Base-by-base conservation (phyloP, 164 flowering plant genomes). In the Buxus sempervirens region DNA sequence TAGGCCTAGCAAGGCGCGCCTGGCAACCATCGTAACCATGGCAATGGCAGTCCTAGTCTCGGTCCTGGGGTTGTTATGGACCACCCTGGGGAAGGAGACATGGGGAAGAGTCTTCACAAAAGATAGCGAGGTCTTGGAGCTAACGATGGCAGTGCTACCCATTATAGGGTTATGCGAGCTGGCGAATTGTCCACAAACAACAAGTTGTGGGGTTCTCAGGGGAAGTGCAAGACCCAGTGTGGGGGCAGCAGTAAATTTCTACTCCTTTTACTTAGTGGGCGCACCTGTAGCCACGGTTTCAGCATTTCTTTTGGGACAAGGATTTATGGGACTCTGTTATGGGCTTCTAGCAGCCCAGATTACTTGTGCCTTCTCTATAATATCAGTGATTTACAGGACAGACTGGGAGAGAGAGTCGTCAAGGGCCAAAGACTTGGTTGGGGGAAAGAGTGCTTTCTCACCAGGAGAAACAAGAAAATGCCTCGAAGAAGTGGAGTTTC, bases 151-250 rank as follows among this genome's bases (percentile, higher is more conserved):
- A 0, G 90, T 88, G 0, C 58, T 94, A 38, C 98, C 98, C 5
- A 75, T 94, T 38, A 84, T 94, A 21, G 98, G 98, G 24, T 54
- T 86, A 8, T 94, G 98, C 42, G 98, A 94, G 84, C 77, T 94
- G 0, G 97, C 88, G 0, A 94, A 94, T 68, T 91, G 97, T 65
- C 97, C 98, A 3, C 96, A 94, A 51, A 94, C 98, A 9, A 89
- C 98, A 5, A 82, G 93, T 25, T 91, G 96, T 67, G 98, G 98
- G 54, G 86, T 88, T 8, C 87, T 94, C 0, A 72, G 97, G 18
- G 98, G 97, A 19, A 84, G 86, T 27, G 98, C 96, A 16, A 79
- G 97, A 80, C 96, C 96, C 0, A 66, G 83, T 0, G 59, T 82
- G 6, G 93, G 89, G 1, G 98, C 93, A 5, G 68, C 78, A 21